Percentiles rank a stretch among this genome's conserved stretches.
phyloP scores from a whole-genome alignment of 495 filamentous ascomycete genomes.

The Evansstolkia leycettana region DNA sequence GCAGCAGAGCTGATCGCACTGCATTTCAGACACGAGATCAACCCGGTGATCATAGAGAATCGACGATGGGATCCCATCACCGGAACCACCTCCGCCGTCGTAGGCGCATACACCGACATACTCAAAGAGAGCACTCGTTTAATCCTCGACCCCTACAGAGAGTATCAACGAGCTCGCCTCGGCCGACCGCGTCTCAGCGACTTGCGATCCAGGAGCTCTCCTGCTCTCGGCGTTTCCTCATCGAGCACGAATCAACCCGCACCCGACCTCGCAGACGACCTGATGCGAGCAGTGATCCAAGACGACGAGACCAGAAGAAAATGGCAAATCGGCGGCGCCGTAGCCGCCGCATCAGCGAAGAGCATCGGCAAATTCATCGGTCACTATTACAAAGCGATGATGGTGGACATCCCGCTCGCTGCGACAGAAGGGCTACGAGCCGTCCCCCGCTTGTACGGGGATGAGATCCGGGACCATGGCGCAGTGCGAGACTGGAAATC shows the following conservation, averaged over 20 bases:
- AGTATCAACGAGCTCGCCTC: slow-evolving; percentile 9
- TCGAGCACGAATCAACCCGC: too few species aligned
- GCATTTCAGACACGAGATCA: slow-evolving; percentile 11
- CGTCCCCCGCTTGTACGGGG: slow-evolving; percentile 67
- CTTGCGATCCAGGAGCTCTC: too few species aligned
- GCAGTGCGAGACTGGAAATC: slow-evolving; percentile 24
- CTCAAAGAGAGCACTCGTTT: slow-evolving; percentile 18
- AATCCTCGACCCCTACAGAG: slow-evolving; percentile 20
- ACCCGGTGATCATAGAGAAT: slow-evolving; percentile 21
- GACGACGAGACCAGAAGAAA: background rate
- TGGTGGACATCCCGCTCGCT: slow-evolving; percentile 59
- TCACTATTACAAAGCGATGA: slow-evolving; percentile 20
- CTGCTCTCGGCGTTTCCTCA: too few species aligned
- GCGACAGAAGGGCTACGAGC: slow-evolving; percentile 76
- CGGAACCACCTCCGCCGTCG: slow-evolving; percentile 27
- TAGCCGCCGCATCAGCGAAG: slow-evolving; percentile 16
- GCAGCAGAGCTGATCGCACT: too few species aligned
- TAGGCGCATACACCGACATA: slow-evolving; percentile 17
- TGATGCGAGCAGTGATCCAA: background rate
- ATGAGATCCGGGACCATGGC: slow-evolving; percentile 28
- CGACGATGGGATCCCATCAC: slow-evolving; percentile 30
- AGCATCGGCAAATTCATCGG: slow-evolving; percentile 22
- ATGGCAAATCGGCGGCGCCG: slow-evolving; percentile 3
- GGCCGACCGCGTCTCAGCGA: too few species aligned
- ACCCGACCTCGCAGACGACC: too few species aligned